Percentiles rank a stretch among this genome's conserved stretches.
These are phyloP conservation scores for Acer saccharum DNA, from an alignment of 345 rosid species.

Conservation along the genomic window DNA sequence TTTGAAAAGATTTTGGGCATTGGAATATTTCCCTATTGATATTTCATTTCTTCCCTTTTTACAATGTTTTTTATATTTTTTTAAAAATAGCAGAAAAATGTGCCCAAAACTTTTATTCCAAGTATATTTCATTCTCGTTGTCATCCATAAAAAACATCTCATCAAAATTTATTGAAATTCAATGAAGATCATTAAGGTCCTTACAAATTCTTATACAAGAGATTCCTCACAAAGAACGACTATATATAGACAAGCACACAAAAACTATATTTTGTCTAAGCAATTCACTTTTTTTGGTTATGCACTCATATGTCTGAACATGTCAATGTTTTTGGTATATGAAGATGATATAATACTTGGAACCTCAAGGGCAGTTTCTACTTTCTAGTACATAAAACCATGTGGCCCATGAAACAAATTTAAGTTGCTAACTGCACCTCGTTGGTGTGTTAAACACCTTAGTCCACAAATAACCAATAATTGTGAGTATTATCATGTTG, in stretches of 20 bases:
- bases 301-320: background rate
- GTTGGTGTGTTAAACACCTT: background rate
- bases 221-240: background rate
- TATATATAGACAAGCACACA: background rate
- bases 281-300: background rate
- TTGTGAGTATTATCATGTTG: background rate
- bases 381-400: too few species aligned
- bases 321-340: background rate
- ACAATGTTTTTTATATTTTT: background rate
- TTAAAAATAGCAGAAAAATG: background rate
- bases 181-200: background rate
- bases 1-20: background rate
- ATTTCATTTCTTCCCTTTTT: background rate
- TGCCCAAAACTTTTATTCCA: background rate
- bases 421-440: constrained; percentile 1
- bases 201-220: background rate
- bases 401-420: background rate
- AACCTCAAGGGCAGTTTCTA: too few species aligned
- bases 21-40: background rate
- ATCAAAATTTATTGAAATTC: background rate
- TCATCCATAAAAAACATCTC: background rate
- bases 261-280: background rate
- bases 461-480: background rate
- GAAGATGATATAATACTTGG: too few species aligned
- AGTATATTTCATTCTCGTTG: background rate